Evolutionary conservation across 2,329 filamentous ascomycete species (phyloP).

Genomic region (Trichoderma atrobrunneum): DNA sequence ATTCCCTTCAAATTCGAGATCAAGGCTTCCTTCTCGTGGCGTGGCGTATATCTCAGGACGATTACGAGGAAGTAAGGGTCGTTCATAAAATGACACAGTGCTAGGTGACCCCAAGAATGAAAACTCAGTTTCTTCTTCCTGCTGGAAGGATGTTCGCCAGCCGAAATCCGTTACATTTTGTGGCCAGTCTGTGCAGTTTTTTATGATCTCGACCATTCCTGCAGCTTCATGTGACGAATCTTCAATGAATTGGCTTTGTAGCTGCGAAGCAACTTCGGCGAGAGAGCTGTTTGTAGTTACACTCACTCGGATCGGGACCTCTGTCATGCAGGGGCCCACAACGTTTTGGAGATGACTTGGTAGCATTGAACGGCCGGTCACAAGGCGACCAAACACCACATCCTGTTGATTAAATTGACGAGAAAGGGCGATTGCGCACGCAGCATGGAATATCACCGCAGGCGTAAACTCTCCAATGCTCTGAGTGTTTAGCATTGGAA

Average conservation of each 20-base stretch:
- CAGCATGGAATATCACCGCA: constrained; percentile 6
- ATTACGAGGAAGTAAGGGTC: background rate
- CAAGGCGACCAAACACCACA: constrained; percentile 16
- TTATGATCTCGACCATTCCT: constrained; percentile 12
- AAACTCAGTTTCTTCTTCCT: constrained; percentile 8
- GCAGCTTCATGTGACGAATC: constrained; percentile 6
- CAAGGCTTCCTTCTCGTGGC: background rate
- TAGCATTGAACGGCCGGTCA: constrained; percentile 14
- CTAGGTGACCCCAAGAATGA: constrained; percentile 3
- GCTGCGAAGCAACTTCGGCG: background rate
- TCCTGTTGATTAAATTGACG: constrained; percentile 8
- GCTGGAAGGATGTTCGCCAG: constrained; percentile 14
- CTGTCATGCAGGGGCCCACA: constrained; percentile 17
- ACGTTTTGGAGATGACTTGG: constrained; percentile 13
- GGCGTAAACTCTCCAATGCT: background rate
- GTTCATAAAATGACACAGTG: background rate
- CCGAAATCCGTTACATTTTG: constrained; percentile 6
- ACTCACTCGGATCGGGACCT: background rate
- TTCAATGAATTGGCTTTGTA: constrained; percentile 12
- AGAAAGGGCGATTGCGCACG: constrained; percentile 6
- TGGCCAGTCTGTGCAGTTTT: constrained; percentile 15
- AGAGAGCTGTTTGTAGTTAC: background rate
- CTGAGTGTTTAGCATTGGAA: background rate
- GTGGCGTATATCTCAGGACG: constrained; percentile 14
- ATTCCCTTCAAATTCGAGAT: constrained; percentile 15